Evolutionary conservation across 768 basidiomycete species (phyloP).

Genomic region (Pleurotus cornucopiae): DNA sequence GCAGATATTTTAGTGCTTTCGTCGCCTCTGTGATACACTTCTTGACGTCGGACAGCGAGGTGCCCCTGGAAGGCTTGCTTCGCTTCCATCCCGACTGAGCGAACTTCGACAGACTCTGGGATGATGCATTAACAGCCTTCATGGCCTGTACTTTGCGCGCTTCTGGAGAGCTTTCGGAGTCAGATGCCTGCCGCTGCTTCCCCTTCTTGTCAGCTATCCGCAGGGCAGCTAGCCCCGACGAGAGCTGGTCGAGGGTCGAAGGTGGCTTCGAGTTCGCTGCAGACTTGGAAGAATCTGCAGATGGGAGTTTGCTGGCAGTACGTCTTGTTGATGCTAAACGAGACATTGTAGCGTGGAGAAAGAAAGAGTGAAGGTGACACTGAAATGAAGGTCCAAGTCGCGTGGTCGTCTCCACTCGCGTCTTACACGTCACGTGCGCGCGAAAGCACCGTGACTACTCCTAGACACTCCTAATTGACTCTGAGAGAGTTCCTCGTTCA

Average conservation of each 20-base stretch:
- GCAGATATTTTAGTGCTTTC: slow-evolving; percentile 41
- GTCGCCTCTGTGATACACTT: slow-evolving; percentile 34
- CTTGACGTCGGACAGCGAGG: slow-evolving; percentile 23
- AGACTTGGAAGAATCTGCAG: no score
- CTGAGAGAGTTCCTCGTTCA: no score
- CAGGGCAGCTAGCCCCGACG: slow-evolving; percentile 2
- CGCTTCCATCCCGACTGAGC: slow-evolving; percentile 62
- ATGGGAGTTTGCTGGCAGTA: no score
- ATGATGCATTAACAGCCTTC: slow-evolving; percentile 59
- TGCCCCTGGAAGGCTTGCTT: slow-evolving; percentile 18
- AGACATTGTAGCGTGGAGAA: no score
- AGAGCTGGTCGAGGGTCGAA: background rate
- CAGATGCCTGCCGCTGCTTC: background rate
- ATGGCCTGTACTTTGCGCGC: slow-evolving; percentile 45
- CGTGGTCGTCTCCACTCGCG: no score
- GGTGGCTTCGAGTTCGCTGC: background rate
- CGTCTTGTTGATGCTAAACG: no score
- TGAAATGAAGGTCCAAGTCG: no score
- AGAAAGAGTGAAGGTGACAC: no score
- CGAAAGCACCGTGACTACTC: no score
- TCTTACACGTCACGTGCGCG: no score
- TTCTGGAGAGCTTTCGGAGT: slow-evolving; percentile 19
- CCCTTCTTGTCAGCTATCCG: slow-evolving; percentile 7
- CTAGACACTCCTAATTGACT: no score
- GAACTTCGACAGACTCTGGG: slow-evolving; percentile 49